These are phyloP conservation scores for Phylloporus sp. DNA, from an alignment of 768 basidiomycete genomes.

Conservation along the genomic window DNA sequence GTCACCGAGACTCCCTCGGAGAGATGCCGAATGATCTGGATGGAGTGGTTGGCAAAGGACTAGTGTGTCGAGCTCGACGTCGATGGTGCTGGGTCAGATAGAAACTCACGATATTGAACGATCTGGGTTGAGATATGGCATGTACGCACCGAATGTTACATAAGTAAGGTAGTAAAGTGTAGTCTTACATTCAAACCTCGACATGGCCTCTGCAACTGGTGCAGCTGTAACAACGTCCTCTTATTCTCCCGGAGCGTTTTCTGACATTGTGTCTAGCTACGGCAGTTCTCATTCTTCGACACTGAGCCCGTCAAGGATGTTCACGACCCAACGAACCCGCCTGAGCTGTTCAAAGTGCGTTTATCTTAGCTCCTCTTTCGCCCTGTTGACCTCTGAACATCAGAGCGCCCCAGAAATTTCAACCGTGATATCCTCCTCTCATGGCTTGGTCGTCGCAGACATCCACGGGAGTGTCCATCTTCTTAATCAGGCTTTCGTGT, in stretches of 20 bases:
- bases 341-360: constrained; percentile 73
- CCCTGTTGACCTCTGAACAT: constrained; percentile 1
- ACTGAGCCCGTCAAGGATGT: constrained; percentile 70
- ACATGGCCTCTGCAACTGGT: constrained; percentile 15
- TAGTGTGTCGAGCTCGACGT: too few relatives aligned
- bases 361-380: background rate
- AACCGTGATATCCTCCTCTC: constrained; percentile 55
- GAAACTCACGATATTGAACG: too few relatives aligned
- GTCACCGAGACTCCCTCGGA: too few relatives aligned
- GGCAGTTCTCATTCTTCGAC: constrained; percentile 91
- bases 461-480: constrained; percentile 81
- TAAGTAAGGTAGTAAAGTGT: too few relatives aligned
- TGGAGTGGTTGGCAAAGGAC: too few relatives aligned
- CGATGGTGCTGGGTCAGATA: too few relatives aligned
- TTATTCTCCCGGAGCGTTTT: background rate
- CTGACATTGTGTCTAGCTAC: constrained; percentile 52
- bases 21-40: too few relatives aligned
- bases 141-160: too few relatives aligned
- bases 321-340: constrained; percentile 69
- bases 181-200: too few relatives aligned
- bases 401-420: constrained; percentile 73
- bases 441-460: constrained; percentile 75
- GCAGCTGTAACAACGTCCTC: constrained; percentile 15
- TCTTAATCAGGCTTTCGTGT: constrained; percentile 71
- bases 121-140: too few relatives aligned